These are phyloP conservation scores for Tarenaya hassleriana DNA, from an alignment of 345 rosid species.

Conservation along the genomic window DNA sequence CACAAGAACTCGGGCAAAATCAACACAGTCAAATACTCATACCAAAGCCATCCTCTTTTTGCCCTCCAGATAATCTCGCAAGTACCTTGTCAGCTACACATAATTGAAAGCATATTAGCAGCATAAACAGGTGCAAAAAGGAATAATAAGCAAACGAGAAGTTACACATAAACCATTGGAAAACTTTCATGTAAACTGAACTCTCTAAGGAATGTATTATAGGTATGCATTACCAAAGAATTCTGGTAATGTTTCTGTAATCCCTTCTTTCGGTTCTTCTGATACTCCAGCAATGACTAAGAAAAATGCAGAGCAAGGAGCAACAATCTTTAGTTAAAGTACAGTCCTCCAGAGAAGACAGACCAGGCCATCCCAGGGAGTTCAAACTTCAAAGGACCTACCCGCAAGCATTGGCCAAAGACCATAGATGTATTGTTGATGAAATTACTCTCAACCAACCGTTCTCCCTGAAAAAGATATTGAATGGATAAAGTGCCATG, in stretches of 20 bases:
- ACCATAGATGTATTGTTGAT: conserved; percentile 95
- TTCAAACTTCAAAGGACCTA: conserved; percentile 34
- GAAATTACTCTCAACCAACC: conserved; percentile 86
- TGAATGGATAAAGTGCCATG: not conserved
- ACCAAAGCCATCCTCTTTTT: conserved; percentile 90
- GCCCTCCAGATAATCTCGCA: conserved; percentile 86
- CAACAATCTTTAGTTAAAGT: conserved; percentile 1
- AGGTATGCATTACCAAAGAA: conserved; percentile 56
- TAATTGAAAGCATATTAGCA: conserved; percentile 16
- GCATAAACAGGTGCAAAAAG: conserved; percentile 4
- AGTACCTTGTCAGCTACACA: conserved; percentile 70
- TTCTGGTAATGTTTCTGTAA: conserved; percentile 81
- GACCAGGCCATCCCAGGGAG: conserved; percentile 7
- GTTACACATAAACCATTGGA: conserved; percentile 1
- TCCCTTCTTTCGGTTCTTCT: conserved; percentile 78
- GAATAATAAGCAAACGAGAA: not conserved
- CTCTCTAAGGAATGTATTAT: not conserved
- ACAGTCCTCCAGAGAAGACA: not conserved
- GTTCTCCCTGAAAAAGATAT: conserved; percentile 59
- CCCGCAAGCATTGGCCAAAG: conserved; percentile 79
- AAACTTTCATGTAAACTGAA: not conserved
- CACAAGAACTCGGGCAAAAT: conserved; percentile 12
- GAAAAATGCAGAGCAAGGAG: conserved; percentile 20
- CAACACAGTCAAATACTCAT: conserved; percentile 22
- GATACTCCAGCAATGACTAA: conserved; percentile 84